Conservation (phyloP, 1,139 yeast species). For the Petasospora rhodanensis region DNA sequence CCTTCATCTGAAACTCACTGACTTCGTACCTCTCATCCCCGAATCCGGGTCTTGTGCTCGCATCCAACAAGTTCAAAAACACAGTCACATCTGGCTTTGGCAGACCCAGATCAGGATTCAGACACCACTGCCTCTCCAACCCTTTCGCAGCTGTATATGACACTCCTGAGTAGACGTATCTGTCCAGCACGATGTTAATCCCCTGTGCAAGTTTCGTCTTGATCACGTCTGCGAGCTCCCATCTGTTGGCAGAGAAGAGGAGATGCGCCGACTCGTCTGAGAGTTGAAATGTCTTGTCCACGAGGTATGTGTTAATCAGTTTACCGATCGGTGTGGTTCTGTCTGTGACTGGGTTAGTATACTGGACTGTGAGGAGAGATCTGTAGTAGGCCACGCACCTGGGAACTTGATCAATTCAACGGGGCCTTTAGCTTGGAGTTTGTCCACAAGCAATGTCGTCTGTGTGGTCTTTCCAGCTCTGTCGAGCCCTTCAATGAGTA, state of each 20-base stretch:
- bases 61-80: conserved; percentile 62
- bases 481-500: conserved; percentile 89
- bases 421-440: conserved; percentile 32
- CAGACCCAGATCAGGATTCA: conserved; percentile 75
- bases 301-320: conserved; percentile 70
- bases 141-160: conserved; percentile 92
- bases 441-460: conserved; percentile 43
- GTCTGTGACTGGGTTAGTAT: conserved; percentile 33
- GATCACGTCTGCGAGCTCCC: conserved; percentile 71
- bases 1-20: conserved; percentile 64
- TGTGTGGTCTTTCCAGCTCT: conserved; percentile 95
- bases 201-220: conserved; percentile 46
- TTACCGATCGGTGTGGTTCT: conserved; percentile 77
- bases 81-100: conserved; percentile 83
- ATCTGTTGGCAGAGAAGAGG: conserved; percentile 87
- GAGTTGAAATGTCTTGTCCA: conserved; percentile 42
- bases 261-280: conserved; percentile 81
- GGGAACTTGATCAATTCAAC: conserved; percentile 72
- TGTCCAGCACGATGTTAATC: conserved; percentile 61
- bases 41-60: conserved; percentile 64
- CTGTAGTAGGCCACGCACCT: conserved; percentile 22
- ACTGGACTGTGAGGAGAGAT: too few species aligned
- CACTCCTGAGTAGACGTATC: conserved; percentile 90
- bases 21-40: conserved; percentile 92
- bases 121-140: conserved; percentile 68